Evolutionary conservation across 164 flowering plant species (phyloP).

Genomic region (Chimonanthus salicifolius): DNA sequence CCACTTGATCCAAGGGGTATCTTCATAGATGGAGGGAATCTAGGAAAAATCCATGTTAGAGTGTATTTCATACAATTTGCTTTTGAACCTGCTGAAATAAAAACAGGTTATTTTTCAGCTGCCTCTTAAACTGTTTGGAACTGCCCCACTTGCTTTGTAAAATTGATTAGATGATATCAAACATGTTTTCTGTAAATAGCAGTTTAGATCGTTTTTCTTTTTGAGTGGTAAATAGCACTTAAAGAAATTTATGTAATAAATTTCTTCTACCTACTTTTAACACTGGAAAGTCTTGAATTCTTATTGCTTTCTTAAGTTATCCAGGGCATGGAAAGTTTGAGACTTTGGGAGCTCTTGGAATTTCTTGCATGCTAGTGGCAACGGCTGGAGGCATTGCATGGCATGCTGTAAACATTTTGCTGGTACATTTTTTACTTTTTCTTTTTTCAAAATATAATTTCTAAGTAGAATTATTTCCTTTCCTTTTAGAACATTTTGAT

Average conservation of each 20-base stretch:
- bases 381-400: slow-evolving; percentile 94
- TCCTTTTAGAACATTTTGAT: no score
- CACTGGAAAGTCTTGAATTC: not conserved
- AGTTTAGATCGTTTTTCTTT: not conserved
- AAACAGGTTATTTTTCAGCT: not conserved
- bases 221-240: not conserved
- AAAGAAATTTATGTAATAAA: not conserved
- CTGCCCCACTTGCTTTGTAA: not conserved
- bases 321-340: slow-evolving; percentile 99
- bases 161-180: not conserved
- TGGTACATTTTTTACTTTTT: slow-evolving; percentile 32
- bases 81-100: not conserved
- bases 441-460: not conserved
- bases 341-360: slow-evolving; percentile 92
- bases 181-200: not conserved
- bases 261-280: not conserved
- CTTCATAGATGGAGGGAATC: no score
- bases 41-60: not conserved
- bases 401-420: slow-evolving; percentile 78
- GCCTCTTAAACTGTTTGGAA: not conserved
- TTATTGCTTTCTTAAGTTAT: slow-evolving; percentile 8
- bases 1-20: no score
- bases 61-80: not conserved
- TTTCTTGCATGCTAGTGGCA: slow-evolving; percentile 84
- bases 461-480: not conserved